Evolutionary conservation across 805 yeast species (phyloP).

Genomic region (Starmera dryadoides): DNA sequence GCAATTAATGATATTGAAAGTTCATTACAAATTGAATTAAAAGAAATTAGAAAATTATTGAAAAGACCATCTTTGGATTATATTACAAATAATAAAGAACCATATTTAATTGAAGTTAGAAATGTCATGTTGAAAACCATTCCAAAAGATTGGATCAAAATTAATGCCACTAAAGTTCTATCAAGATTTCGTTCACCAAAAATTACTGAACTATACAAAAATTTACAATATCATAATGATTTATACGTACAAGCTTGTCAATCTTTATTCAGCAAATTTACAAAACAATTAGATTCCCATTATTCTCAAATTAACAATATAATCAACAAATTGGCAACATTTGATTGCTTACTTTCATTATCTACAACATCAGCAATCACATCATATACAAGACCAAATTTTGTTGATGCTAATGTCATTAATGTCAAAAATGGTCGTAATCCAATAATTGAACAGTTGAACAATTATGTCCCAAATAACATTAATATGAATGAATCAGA

Average conservation of each 20-base stretch:
- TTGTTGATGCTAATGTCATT: conserved; percentile 42
- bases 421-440: conserved; percentile 68
- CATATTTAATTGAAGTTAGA: conserved; percentile 71
- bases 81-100: conserved; percentile 52
- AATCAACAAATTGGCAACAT: conserved; percentile 46
- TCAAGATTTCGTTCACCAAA: conserved; percentile 69
- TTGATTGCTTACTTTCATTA: conserved; percentile 71
- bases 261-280: conserved; percentile 40
- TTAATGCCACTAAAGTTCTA: conserved; percentile 60
- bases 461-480: conserved; percentile 62
- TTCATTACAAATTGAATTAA: conserved; percentile 47
- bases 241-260: conserved; percentile 19
- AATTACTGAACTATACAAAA: conserved; percentile 41
- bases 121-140: conserved; percentile 42
- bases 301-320: conserved; percentile 42
- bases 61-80: conserved; percentile 52
- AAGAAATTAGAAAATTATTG: conserved; percentile 33
- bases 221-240: conserved; percentile 55
- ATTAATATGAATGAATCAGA: conserved; percentile 53
- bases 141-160: conserved; percentile 74
- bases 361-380: conserved; percentile 60
- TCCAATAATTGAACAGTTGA: conserved; percentile 70
- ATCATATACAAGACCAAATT: conserved; percentile 55
- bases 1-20: conserved; percentile 37
- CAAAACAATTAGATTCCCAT: conserved; percentile 33